phyloP scores from a whole-genome alignment of 176 grass and related monocot species.

The Alloteropsis semialata region DNA sequence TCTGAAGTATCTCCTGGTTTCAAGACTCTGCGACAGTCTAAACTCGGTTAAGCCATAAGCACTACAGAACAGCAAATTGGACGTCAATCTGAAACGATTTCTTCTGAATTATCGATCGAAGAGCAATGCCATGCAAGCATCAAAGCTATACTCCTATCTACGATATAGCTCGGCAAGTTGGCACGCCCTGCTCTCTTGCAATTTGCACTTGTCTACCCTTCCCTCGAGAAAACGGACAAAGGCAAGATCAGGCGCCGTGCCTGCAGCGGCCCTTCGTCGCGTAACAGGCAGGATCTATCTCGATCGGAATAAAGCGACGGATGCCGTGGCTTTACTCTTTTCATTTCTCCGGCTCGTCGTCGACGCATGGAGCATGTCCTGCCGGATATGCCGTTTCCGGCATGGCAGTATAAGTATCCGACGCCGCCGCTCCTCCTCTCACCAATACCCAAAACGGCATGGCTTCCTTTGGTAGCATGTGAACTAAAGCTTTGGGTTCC shows the following conservation, averaged over 20 bases:
- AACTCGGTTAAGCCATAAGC: no score
- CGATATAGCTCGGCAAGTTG: background rate
- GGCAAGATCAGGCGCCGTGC: background rate
- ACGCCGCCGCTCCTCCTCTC: background rate
- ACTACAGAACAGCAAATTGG: no score
- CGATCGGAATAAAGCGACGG: constrained; percentile 26
- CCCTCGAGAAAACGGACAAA: background rate
- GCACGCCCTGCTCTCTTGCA: background rate
- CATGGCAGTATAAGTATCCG: constrained; percentile 17
- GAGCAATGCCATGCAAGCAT: no score
- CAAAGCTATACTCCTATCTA: background rate
- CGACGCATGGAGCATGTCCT: constrained; percentile 3
- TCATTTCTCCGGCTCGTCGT: background rate
- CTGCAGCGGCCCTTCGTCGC: constrained; percentile 1
- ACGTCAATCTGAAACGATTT: background rate
- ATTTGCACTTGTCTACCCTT: background rate
- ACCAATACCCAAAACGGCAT: background rate
- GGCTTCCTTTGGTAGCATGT: background rate
- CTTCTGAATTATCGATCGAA: background rate
- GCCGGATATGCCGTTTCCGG: constrained; percentile 24
- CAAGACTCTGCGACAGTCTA: background rate
- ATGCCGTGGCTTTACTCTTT: background rate
- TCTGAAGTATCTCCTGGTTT: no score
- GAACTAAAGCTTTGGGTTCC: no score
- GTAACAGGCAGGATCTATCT: background rate